Percentiles rank a stretch among this genome's conserved stretches.
These are phyloP conservation scores for Plantago major DNA, from an alignment of 257 asterid species.

Conservation along the genomic window DNA sequence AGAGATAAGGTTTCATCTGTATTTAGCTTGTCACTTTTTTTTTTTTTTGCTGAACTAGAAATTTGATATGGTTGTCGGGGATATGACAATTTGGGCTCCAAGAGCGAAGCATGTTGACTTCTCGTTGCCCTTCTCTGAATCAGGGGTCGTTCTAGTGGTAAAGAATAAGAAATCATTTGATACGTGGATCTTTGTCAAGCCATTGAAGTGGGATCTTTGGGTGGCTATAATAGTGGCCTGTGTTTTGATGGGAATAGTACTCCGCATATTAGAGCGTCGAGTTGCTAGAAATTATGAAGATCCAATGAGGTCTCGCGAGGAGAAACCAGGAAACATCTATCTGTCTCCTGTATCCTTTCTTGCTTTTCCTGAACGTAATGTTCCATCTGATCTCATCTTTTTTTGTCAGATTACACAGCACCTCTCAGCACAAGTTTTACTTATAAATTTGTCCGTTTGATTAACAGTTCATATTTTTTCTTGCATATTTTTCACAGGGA, in stretches of 20 bases:
- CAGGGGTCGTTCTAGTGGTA: constrained; percentile 31
- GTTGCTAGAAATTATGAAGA: not conserved
- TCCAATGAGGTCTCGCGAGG: constrained; percentile 5
- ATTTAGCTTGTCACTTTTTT: constrained; percentile 1
- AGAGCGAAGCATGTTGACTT: constrained; percentile 35
- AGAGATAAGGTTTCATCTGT: not conserved
- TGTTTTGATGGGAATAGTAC: constrained; percentile 22
- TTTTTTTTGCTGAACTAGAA: constrained; percentile 11
- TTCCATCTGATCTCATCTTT: not conserved
- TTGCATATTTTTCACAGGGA: not conserved
- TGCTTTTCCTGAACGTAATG: constrained; percentile 40
- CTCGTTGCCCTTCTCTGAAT: constrained; percentile 30
- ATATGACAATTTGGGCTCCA: constrained; percentile 30
- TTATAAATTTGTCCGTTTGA: not conserved
- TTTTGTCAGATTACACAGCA: too few species aligned
- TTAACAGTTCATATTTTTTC: not conserved
- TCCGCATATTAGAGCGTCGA: constrained; percentile 33
- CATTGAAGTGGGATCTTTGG: constrained; percentile 41
- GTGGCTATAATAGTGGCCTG: constrained; percentile 22
- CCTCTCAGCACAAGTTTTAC: not conserved
- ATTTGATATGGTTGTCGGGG: constrained; percentile 33
- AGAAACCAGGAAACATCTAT: constrained; percentile 13
- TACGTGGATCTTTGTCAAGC: constrained; percentile 28
- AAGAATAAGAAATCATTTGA: constrained; percentile 16
- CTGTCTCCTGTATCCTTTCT: constrained; percentile 31